A percentile compares a stretch with the other conserved stretches of the same genome.
phyloP scores from a whole-genome alignment of 164 flowering plant genomes.

The Sedum album region DNA sequence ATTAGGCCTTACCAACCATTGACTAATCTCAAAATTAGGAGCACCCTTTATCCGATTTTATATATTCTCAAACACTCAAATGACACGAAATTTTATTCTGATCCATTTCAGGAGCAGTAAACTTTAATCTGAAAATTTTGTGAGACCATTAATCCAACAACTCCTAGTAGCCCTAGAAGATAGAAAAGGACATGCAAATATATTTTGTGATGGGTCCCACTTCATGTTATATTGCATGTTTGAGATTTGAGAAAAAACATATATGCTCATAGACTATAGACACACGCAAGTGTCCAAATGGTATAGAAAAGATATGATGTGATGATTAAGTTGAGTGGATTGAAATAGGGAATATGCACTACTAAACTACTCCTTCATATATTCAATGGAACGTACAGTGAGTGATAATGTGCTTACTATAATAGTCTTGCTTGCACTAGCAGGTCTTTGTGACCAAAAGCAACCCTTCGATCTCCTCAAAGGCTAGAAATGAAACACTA shows the following conservation, averaged over 20 bases:
- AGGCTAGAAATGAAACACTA: background rate
- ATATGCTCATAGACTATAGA: background rate
- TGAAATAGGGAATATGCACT: conserved; percentile 6
- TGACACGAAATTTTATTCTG: background rate
- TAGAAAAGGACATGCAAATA: background rate
- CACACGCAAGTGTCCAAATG: background rate
- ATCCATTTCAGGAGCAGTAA: background rate
- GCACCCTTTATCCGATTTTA: background rate
- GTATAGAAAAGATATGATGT: background rate
- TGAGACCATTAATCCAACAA: background rate
- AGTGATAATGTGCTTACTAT: background rate
- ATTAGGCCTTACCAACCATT: background rate
- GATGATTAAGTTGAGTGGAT: background rate
- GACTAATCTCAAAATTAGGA: background rate
- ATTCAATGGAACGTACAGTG: background rate
- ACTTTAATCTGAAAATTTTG: no score
- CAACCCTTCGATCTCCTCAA: background rate
- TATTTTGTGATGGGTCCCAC: background rate
- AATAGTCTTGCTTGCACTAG: background rate
- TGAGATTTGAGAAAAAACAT: background rate
- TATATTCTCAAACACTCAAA: background rate
- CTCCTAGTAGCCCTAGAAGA: background rate
- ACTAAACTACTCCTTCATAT: background rate
- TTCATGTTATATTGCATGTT: background rate
- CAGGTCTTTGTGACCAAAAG: background rate